phyloP scores from a whole-genome alignment of 306 rosid genomes.

The Dalbergia oliveri region DNA sequence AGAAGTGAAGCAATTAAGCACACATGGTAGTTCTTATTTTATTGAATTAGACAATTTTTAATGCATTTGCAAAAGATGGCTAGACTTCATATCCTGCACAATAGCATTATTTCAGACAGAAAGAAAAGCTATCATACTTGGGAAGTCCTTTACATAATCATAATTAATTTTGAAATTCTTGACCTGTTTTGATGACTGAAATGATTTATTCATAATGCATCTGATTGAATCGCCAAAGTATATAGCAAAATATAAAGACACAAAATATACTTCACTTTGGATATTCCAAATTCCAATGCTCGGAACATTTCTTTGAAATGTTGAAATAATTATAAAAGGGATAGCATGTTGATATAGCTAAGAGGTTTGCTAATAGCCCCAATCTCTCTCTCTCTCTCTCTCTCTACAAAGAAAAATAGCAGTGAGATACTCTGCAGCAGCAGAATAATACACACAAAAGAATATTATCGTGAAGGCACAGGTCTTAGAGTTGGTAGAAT shows the following conservation, averaged over 20 bases:
- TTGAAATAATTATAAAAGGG: conserved; percentile 14
- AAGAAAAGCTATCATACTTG: background rate
- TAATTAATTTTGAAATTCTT: conserved; percentile 10
- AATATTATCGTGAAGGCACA: conserved; percentile 35
- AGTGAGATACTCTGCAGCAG: conserved; percentile 43
- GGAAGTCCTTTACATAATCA: background rate
- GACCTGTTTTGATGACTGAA: conserved; percentile 7
- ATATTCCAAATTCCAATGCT: conserved; percentile 3
- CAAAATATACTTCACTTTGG: conserved; percentile 17
- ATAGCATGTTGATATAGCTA: conserved; percentile 16
- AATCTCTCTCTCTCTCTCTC: conserved; percentile 16
- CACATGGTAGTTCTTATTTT: too few species aligned
- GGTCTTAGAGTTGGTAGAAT: conserved; percentile 46
- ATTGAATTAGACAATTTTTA: background rate
- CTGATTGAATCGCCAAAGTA: background rate
- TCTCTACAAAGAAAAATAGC: conserved; percentile 23
- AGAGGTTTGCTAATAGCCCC: background rate
- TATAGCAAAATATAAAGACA: conserved; percentile 7
- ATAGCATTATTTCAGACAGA: conserved; percentile 6
- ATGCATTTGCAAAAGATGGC: background rate
- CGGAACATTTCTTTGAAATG: conserved; percentile 22
- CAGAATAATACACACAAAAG: conserved; percentile 33
- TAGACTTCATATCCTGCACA: background rate
- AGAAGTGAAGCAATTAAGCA: too few species aligned
- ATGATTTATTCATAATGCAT: conserved; percentile 30